phyloP scores from a whole-genome alignment of 2,329 filamentous ascomycete species.

The Aspergillus ibericus region DNA sequence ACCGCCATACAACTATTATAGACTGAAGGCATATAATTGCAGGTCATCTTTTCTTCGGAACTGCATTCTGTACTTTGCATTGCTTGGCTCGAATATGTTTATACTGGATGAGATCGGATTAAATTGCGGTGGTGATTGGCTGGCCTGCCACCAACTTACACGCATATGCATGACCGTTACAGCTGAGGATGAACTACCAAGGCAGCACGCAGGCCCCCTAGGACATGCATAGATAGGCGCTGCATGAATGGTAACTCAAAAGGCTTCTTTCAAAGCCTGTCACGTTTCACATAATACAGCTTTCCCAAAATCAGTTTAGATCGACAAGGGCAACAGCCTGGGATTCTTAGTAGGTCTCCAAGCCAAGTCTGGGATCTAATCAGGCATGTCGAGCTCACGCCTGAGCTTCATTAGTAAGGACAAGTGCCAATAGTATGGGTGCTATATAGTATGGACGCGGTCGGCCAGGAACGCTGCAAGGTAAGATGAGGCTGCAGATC shows the following conservation, averaged over 20 bases:
- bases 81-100: too few species aligned
- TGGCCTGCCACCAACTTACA: background rate
- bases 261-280: background rate
- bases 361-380: background rate
- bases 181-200: background rate
- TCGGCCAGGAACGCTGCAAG: background rate
- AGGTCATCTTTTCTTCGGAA: too few species aligned
- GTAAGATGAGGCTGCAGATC: conserved; percentile 14
- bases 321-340: background rate
- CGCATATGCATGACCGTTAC: background rate
- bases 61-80: too few species aligned
- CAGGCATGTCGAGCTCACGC: background rate
- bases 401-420: background rate
- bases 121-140: background rate
- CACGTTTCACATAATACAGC: background rate
- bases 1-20: background rate
- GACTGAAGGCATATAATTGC: background rate
- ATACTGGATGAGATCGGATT: background rate
- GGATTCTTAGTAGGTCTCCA: background rate
- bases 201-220: background rate
- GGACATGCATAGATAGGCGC: background rate
- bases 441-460: background rate
- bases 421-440: background rate
- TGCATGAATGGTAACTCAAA: background rate
- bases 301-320: background rate